Evolutionary conservation across 768 basidiomycete species (phyloP), one percentile per base, ranked within the genome.

Genomic region (Coprinopsis sp.): DNA sequence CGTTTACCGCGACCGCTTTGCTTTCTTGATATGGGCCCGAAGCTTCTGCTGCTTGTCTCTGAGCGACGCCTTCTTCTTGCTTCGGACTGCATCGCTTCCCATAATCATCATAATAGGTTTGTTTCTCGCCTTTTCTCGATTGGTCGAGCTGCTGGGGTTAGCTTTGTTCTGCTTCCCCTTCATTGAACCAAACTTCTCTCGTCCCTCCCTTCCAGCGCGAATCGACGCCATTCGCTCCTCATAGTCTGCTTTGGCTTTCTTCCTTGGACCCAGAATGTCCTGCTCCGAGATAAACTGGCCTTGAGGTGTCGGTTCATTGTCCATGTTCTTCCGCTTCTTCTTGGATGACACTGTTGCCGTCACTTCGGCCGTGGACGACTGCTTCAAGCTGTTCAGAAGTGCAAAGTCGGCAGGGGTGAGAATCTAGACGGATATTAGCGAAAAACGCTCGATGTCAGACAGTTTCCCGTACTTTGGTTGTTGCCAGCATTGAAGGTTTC

Each of bases 381-480:
- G n/a, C 2, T 86, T 83, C 16, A 98, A 81, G 55, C 96, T 91
- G 58, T 90, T 88, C 43, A 98, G 74, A 42, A 96, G 65, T 0
- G 88, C 88, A 60, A 97, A 99, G 64, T 99, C 96, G 24, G 93
- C 93, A 0, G 96, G 96, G 0, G 96, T 98, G 33, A 98, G 79
- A 57, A 99, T 98, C 92, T 96, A 49, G 25, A 22, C 33, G 33
- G 36, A 33, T n/a, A 42, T 21, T 18, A 39, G 33, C 24, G 38
- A 31, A 39, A 33, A 31, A 37, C 14, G 44, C 36, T 27, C 10
- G 23, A 23, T 33, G 21, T 33, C 14, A 31, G 11, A 19, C n/a
- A 33, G 3, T 44, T 38, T 3, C 24, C 44, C 47, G 56, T 46
- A 86, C 91, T 70, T 92, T 92, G 21, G 87, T 86, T 4, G 84